phyloP scores from a whole-genome alignment of 148 eudicot species.

The Limonium bicolor region DNA sequence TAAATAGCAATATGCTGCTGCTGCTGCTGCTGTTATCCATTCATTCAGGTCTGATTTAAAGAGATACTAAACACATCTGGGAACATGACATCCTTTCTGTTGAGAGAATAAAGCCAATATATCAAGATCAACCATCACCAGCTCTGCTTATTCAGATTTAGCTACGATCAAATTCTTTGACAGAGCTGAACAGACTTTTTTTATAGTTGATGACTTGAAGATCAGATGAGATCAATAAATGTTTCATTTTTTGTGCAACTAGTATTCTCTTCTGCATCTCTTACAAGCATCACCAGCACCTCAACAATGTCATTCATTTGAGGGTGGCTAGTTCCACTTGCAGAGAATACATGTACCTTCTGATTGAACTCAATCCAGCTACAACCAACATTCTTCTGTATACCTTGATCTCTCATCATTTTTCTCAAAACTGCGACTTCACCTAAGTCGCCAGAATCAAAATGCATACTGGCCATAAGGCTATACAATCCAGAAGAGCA shows the following conservation, averaged over 20 bases:
- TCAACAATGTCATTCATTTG: conserved; percentile 9
- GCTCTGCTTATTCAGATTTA: no score
- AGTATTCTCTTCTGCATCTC: conserved; percentile 9
- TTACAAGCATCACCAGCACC: conserved; percentile 8
- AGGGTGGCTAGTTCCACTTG: conserved; percentile 20
- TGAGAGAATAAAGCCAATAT: no score
- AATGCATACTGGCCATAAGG: conserved; percentile 20
- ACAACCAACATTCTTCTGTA: conserved; percentile 23
- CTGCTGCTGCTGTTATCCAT: conserved; percentile 81
- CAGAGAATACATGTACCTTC: conserved; percentile 25
- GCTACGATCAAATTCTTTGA: no score
- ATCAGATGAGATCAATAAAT: neutral
- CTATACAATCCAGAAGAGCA: conserved; percentile 18
- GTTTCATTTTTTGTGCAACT: neutral
- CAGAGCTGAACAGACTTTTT: no score
- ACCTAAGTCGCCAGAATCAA: conserved; percentile 17
- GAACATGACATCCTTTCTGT: no score
- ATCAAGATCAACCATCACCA: no score
- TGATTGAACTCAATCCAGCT: conserved; percentile 30
- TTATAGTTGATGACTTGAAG: no score
- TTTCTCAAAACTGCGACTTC: conserved; percentile 16
- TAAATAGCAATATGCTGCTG: conserved; percentile 75
- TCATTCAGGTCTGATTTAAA: conserved; percentile 8
- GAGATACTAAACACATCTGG: no score
- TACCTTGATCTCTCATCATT: conserved; percentile 18